Base-by-base conservation (phyloP, 2,329 filamentous ascomycete genomes). In the Talaromyces islandicus region DNA sequence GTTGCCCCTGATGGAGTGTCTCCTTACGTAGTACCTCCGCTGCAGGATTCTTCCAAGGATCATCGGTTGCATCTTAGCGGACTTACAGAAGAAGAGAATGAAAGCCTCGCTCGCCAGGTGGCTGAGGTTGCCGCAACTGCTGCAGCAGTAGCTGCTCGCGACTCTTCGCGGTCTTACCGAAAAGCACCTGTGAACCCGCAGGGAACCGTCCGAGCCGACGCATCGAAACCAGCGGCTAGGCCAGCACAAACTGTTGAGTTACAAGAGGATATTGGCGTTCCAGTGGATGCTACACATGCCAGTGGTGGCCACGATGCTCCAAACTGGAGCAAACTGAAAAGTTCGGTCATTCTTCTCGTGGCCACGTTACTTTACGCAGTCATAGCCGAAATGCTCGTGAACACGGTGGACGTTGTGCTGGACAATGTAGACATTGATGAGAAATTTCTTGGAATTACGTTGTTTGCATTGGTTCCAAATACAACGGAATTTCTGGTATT, bases 391-490 rank as follows among this genome's bases (percentile, higher is more conserved):
- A 97, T 99, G 58, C 79, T 99, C 6, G 95, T 99, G 48, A 91
- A 96, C 73, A 97, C 93, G 0, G 95, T 99, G 1, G 95, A 99
- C 71, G 90, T 94, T n/a, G 93, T 99, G 7, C 78, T 99, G 56
- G 86, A 93, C 64, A 92, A 90, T 64, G 89, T 95, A 58, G 87
- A 92, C 56, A 91, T 99, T 67, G 92, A 97, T 71, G 92, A 97
- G 71, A 99, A 99, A 74, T 97, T 99, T 76, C 78, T 99, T 60
- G 94, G 94, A 53, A 96, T 99, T 65, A 97, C 94, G 1, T 81
- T 99, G 53, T 99, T 99, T 74, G 93, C 95, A 6, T 81, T 99
- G 64, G 95, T 99, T 7, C 94, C 94, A 12, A 99, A 99, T 78
- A 97, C 94, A 1, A 99, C 94, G 1, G 94, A 99, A 72, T 99